Evolutionary conservation across 345 rosid species (phyloP).

Genomic region (Eucalyptus polyanthemos): DNA sequence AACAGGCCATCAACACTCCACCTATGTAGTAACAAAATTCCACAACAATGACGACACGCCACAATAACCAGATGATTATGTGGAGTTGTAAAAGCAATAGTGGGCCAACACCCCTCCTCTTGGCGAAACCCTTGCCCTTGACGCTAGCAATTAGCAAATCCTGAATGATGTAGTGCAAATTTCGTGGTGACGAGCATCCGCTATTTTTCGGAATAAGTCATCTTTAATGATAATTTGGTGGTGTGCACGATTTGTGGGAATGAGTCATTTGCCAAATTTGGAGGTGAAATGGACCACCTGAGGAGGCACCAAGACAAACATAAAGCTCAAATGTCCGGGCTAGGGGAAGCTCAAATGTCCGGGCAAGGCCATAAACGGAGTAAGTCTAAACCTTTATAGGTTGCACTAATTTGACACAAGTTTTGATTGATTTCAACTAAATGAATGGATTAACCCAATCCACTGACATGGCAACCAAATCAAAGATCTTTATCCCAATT

Average conservation of each 20-base stretch:
- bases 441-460: neutral
- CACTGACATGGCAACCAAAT: neutral
- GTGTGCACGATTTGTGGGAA: neutral
- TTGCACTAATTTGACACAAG: neutral
- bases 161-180: neutral
- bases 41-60: neutral
- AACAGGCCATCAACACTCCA: neutral
- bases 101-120: neutral
- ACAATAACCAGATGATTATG: neutral
- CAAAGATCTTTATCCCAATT: neutral
- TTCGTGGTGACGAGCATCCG: rapidly evolving
- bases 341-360: no score
- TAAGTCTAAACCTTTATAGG: neutral
- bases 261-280: neutral
- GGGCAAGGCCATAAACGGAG: neutral
- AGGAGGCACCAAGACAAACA: neutral
- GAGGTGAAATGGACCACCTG: neutral
- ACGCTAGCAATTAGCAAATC: neutral
- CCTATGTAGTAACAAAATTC: neutral
- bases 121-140: neutral
- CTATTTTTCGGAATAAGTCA: no score
- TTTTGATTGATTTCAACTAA: neutral
- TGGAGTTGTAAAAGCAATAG: neutral
- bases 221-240: no score
- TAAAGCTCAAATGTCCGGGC: neutral